A percentile compares a stretch with the other conserved stretches of the same genome.
These are phyloP conservation scores for Pisolithus orientalis DNA, from an alignment of 768 basidiomycete species.

Conservation along the genomic window DNA sequence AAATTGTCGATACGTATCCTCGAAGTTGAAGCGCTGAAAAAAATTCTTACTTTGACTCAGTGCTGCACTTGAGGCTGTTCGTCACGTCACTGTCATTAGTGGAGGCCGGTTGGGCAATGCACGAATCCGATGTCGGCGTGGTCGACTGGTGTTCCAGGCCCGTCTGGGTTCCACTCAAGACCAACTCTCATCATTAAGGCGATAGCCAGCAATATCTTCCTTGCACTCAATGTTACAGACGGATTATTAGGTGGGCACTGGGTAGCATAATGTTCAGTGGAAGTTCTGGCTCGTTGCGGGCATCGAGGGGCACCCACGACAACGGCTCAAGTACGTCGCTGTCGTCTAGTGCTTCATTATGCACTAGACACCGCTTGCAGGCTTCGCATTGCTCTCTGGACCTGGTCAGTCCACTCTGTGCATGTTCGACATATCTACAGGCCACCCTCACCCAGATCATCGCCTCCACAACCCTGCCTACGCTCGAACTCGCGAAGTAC, in stretches of 20 bases:
- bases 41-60: too few species aligned
- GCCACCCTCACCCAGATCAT: slow-evolving; percentile 60
- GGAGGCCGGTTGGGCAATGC: slow-evolving; percentile 39
- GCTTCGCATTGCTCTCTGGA: slow-evolving; percentile 24
- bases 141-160: slow-evolving; percentile 85
- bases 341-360: background rate
- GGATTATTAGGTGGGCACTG: slow-evolving; percentile 50
- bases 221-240: slow-evolving; percentile 29
- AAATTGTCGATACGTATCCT: too few species aligned
- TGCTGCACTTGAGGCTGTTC: slow-evolving; percentile 2
- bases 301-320: slow-evolving; percentile 79
- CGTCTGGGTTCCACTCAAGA: slow-evolving; percentile 61
- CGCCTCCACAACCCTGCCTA: slow-evolving; percentile 43
- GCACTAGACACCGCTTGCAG: slow-evolving; percentile 31
- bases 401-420: slow-evolving; percentile 62
- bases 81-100: slow-evolving; percentile 12
- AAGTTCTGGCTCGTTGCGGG: slow-evolving; percentile 32
- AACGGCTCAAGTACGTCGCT: slow-evolving; percentile 46
- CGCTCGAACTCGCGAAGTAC: slow-evolving; percentile 46
- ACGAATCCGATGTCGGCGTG: slow-evolving; percentile 70
- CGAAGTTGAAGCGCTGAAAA: too few species aligned
- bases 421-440: slow-evolving; percentile 57
- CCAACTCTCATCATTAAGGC: slow-evolving; percentile 56
- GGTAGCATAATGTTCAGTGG: background rate
- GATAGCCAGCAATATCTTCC: slow-evolving; percentile 72